Base-by-base conservation (phyloP, 108 stramenopile species). In the Pseudonitzschia pungens region DNA sequence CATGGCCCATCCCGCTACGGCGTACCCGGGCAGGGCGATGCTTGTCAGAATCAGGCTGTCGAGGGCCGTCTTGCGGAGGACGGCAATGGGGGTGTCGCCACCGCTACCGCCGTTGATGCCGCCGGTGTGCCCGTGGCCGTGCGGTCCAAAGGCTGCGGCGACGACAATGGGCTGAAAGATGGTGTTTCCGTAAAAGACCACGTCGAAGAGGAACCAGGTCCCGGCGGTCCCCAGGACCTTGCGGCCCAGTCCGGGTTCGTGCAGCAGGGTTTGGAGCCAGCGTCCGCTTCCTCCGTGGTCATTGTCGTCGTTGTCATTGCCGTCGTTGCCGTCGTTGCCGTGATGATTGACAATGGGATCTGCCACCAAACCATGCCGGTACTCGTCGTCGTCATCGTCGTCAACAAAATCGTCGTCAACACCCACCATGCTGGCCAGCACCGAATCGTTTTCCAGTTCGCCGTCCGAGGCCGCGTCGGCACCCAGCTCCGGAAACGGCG, bases 141-240 rank as follows among this genome's bases (percentile, higher is more conserved):
- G 70, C 4, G 76, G 44, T 70, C 94, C 94, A 84, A 96, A 96
- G 3, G 90, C 90, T 27, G 94, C 87, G 43, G 82, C 72, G 63
- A 96, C 67, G 2, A 96, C 94, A 66, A 93, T 79, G 1, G 91
- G 89, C 70, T 96, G 92, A 74, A 96, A 96, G 9, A 96, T 70
- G 0, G 91, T 82, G 72, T 96, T 96, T 21, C 94, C 94, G 69
- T 96, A 96, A 74, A 96, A 93, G 44, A 96, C 58, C 20, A 96
- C 80, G 73, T 96, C 94, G 69, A 96, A 93, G 8, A 96, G 76
- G 29, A 91, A 84, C 94, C 94, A 96, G 11, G 86, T 87, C 28
- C 87, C 92, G 0, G 89, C 92, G 32, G 92, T 93, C 1, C 92
- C 92, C 43, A 91, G 41, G 8, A 96, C 68, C 77, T 92, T 92